Percentiles rank a stretch among this genome's conserved stretches.
phyloP scores from a whole-genome alignment of 176 grass and related monocot species.

The Cenchrus americanus region DNA sequence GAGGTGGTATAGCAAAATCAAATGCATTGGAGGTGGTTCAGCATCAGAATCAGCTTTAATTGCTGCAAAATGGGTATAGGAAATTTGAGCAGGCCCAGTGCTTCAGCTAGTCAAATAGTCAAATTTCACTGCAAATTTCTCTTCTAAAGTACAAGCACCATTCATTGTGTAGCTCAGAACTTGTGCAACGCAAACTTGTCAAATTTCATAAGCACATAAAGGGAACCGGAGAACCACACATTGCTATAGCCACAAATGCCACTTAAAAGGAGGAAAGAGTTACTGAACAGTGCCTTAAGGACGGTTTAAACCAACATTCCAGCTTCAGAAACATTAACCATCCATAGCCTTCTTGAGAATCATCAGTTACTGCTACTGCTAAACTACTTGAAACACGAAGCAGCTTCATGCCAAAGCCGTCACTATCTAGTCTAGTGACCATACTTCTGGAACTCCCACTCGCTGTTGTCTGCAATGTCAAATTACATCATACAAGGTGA shows the following conservation, averaged over 20 bases:
- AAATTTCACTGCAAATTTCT: background rate
- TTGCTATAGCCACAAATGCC: background rate
- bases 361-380: background rate
- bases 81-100: background rate
- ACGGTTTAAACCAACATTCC: conserved; percentile 1
- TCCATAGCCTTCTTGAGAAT: conserved; percentile 24
- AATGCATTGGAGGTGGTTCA: background rate
- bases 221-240: background rate
- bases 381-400: conserved; percentile 9
- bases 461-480: conserved; percentile 84
- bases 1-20: no score
- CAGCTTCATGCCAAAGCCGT: background rate
- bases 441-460: conserved; percentile 99
- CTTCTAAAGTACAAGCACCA: background rate
- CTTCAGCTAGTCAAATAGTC: background rate
- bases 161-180: background rate
- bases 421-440: conserved; percentile 76
- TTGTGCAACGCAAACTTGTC: background rate
- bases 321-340: conserved; percentile 25
- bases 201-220: background rate
- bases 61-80: no score
- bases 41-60: background rate
- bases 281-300: background rate
- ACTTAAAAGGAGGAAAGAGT: background rate
- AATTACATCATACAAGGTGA: conserved; percentile 1